phyloP scores from a whole-genome alignment of 805 yeast species.

The Schwanniomyces polymorphus region DNA sequence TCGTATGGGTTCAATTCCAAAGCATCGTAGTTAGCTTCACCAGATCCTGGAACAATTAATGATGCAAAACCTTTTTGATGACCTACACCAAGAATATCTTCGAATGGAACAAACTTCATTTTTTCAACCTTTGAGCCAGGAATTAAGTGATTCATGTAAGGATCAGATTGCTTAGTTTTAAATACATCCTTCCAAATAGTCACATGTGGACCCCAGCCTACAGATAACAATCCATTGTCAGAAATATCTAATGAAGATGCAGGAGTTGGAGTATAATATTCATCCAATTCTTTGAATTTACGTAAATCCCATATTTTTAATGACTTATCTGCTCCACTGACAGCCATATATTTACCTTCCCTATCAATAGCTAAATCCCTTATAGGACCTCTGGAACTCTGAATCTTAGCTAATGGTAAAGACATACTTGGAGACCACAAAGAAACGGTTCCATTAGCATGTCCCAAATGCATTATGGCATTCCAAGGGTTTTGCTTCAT shows the following conservation, averaged over 20 bases:
- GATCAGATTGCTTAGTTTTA: constrained; percentile 68
- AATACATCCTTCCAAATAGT: constrained; percentile 90
- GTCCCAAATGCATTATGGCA: constrained; percentile 93
- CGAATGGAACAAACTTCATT: constrained; percentile 84
- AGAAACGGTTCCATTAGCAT: constrained; percentile 87
- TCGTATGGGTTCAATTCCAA: constrained; percentile 91
- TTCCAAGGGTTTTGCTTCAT: constrained; percentile 94
- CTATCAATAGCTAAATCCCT: constrained; percentile 84
- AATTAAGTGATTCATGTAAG: constrained; percentile 88
- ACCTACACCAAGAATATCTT: constrained; percentile 92
- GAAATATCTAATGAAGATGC: constrained; percentile 78
- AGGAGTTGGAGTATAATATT: constrained; percentile 78
- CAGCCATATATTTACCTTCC: constrained; percentile 92
- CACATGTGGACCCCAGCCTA: constrained; percentile 96
- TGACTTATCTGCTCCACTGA: constrained; percentile 81
- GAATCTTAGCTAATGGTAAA: constrained; percentile 79
- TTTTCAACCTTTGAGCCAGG: constrained; percentile 75
- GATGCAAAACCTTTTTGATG: constrained; percentile 78
- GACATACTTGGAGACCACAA: constrained; percentile 92
- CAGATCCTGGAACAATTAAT: constrained; percentile 92
- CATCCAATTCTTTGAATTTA: constrained; percentile 71
- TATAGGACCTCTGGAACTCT: constrained; percentile 83
- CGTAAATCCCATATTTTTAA: constrained; percentile 94
- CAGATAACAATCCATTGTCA: constrained; percentile 82
- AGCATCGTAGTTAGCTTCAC: constrained; percentile 97